phyloP scores from a whole-genome alignment of 2,329 filamentous ascomycete species.

The Allantophomopsis lycopodina region DNA sequence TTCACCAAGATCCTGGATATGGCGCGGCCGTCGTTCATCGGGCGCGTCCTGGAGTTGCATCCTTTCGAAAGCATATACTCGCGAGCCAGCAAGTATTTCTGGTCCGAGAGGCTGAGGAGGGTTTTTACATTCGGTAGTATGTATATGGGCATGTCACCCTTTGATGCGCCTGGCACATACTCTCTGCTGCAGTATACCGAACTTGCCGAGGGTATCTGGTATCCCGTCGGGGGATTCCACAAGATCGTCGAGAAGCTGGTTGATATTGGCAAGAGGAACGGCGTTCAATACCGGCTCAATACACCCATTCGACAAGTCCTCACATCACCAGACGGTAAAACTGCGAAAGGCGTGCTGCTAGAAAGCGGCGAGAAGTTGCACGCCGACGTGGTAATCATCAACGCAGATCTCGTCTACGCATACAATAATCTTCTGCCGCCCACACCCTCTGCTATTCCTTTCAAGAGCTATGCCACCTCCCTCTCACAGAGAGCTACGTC shows the following conservation, averaged over 20 bases:
- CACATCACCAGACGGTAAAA: slow-evolving; percentile 33
- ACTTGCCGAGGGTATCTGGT: slow-evolving; percentile 64
- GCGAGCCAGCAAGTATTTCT: slow-evolving; percentile 53
- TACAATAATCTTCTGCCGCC: slow-evolving; percentile 50
- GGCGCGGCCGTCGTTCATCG: slow-evolving; percentile 41
- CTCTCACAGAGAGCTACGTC: slow-evolving; percentile 39
- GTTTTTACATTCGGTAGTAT: slow-evolving; percentile 70
- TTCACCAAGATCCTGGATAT: slow-evolving; percentile 48
- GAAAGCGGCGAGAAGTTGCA: slow-evolving; percentile 39
- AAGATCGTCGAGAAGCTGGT: slow-evolving; percentile 49
- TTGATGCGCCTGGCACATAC: slow-evolving; percentile 64
- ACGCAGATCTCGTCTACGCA: slow-evolving; percentile 62
- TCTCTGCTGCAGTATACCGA: slow-evolving; percentile 64
- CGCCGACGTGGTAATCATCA: slow-evolving; percentile 56
- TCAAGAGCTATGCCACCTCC: slow-evolving; percentile 20
- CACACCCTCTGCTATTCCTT: slow-evolving; percentile 2
- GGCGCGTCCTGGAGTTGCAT: slow-evolving; percentile 45
- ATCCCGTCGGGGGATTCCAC: slow-evolving; percentile 59
- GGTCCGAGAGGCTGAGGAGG: slow-evolving; percentile 51
- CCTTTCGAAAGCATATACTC: slow-evolving; percentile 60
- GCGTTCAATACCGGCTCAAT: slow-evolving; percentile 47
- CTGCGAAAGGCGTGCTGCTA: slow-evolving; percentile 44
- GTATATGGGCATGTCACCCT: slow-evolving; percentile 75
- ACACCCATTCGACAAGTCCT: slow-evolving; percentile 42
- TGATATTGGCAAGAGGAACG: slow-evolving; percentile 43